Conservation (phyloP, 2,329 filamentous ascomycete genomes). For the Colletotrichum australisinense region DNA sequence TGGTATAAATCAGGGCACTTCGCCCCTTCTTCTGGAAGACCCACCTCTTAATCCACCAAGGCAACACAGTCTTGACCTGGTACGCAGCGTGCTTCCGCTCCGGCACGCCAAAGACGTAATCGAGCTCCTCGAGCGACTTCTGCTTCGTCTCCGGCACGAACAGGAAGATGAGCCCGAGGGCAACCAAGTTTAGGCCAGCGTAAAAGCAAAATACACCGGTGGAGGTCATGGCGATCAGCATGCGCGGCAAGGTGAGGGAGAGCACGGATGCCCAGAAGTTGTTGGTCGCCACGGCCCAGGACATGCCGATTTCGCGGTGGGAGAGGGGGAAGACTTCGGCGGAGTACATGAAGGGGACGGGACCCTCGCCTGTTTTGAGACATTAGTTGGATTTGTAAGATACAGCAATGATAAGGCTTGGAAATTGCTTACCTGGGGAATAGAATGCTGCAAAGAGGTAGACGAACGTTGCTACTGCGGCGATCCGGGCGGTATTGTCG, state of each 20-base stretch:
- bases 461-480: conserved; percentile 69
- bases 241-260: conserved; percentile 62
- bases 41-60: conserved; percentile 71
- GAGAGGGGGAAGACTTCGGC: conserved; percentile 74
- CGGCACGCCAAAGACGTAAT: conserved; percentile 71
- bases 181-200: conserved; percentile 58
- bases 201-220: conserved; percentile 58
- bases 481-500: conserved; percentile 56
- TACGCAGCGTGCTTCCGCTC: conserved; percentile 68
- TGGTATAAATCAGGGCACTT: conserved; percentile 43
- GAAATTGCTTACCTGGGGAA: conserved; percentile 59
- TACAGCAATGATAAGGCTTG: not conserved
- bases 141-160: conserved; percentile 64
- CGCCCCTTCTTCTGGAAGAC: conserved; percentile 60
- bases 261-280: conserved; percentile 65
- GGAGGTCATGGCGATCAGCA: conserved; percentile 51
- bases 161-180: conserved; percentile 59
- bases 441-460: conserved; percentile 76
- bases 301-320: conserved; percentile 74
- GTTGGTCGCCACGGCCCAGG: conserved; percentile 70
- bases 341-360: conserved; percentile 71
- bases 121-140: conserved; percentile 64
- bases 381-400: accelerated
- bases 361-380: conserved; percentile 57
- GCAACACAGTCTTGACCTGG: conserved; percentile 65